A percentile compares a stretch with the other conserved stretches of the same genome.
Evolutionary conservation across 257 asterid genomes (phyloP).

Genomic region (Solanum acaule): DNA sequence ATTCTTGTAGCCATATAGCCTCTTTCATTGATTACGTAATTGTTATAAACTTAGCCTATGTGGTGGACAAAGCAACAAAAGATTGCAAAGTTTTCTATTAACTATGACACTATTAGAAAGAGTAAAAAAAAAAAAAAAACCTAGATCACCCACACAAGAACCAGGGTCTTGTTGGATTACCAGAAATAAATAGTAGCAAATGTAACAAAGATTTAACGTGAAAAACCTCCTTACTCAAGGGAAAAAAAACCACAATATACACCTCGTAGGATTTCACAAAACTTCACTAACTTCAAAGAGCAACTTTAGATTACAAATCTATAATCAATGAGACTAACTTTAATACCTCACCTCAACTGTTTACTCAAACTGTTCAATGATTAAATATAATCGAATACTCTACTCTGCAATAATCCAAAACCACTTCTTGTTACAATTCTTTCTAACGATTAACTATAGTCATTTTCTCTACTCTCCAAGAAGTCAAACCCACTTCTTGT

Average conservation of each 20-base stretch:
- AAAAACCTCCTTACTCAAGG: neutral
- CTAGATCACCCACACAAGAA: neutral
- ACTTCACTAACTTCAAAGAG: neutral
- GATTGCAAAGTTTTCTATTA: too few species aligned
- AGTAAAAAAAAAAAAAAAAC: too few species aligned
- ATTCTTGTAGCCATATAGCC: neutral
- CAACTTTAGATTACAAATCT: too few species aligned
- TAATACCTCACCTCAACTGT: too few species aligned
- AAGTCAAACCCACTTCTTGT: neutral
- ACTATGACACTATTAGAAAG: too few species aligned
- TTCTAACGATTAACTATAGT: neutral
- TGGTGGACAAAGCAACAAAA: too few species aligned
- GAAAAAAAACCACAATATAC: accelerated
- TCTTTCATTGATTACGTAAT: too few species aligned
- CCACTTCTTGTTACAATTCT: neutral
- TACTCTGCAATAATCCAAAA: neutral
- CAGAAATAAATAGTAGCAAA: neutral
- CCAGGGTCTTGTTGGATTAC: neutral
- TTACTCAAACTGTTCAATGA: neutral
- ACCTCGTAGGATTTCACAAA: neutral
- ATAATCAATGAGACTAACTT: neutral
- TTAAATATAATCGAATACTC: too few species aligned
- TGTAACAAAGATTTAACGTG: neutral
- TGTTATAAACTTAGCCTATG: too few species aligned
- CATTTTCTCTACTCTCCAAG: neutral